phyloP scores from a whole-genome alignment of 1,284 basidiomycete species.

The Cryptococcus wingfieldii region DNA sequence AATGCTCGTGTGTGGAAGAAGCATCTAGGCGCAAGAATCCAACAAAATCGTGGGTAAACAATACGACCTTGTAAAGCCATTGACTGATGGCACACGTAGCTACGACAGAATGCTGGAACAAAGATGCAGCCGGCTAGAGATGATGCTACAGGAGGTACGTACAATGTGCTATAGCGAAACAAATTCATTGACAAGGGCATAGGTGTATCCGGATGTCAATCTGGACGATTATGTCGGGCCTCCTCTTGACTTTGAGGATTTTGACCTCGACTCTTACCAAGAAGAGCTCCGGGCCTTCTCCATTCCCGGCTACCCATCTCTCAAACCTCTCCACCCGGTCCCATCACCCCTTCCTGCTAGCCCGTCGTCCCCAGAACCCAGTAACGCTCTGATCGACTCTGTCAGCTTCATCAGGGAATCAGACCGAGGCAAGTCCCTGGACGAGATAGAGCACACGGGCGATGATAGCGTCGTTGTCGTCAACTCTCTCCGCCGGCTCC shows the following conservation, averaged over 20 bases:
- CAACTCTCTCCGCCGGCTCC: constrained; percentile 30
- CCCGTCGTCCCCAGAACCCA: constrained; percentile 1
- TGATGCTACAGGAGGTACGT: constrained; percentile 58
- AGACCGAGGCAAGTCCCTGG: constrained; percentile 32
- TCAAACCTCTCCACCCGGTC: constrained; percentile 22
- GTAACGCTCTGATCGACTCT: constrained; percentile 16
- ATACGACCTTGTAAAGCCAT: neutral
- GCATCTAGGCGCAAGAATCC: constrained; percentile 75
- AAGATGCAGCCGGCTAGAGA: constrained; percentile 66
- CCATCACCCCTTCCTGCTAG: neutral
- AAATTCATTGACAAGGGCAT: neutral
- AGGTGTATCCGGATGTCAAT: constrained; percentile 67
- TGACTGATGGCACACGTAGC: constrained; percentile 40
- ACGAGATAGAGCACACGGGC: constrained; percentile 16
- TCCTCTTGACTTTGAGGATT: constrained; percentile 64
- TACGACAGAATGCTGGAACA: constrained; percentile 70
- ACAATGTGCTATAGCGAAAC: neutral
- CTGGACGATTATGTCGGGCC: constrained; percentile 66
- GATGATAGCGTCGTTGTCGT: constrained; percentile 16
- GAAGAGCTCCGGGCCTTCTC: constrained; percentile 26
- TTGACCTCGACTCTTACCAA: constrained; percentile 53
- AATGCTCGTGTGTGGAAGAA: constrained; percentile 67
- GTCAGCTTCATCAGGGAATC: constrained; percentile 30
- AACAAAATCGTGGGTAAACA: constrained; percentile 64
- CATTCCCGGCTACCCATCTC: constrained; percentile 38